Base-by-base conservation (phyloP, 1,284 basidiomycete genomes). In the Ganoderma lucidum region DNA sequence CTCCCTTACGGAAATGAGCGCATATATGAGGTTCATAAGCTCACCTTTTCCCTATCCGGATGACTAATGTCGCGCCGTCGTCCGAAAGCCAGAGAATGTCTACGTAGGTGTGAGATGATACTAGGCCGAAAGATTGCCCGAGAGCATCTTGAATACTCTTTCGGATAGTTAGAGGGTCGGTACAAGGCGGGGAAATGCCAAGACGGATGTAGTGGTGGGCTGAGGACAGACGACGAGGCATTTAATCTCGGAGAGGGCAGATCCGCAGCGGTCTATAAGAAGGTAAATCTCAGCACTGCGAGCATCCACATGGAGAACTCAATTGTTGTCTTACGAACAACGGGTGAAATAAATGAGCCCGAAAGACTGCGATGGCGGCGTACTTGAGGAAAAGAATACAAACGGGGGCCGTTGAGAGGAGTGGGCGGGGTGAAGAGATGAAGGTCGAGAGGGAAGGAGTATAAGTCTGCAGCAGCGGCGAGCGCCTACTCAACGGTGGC, bases 101-200 rank as follows among this genome's bases (percentile, higher is more conserved):
- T 30, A 86, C 65, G 68, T 85, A 84, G 2, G 78, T 81, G 69
- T 79, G 77, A 30, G 85, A 80, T 14, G 74, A 76, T 12, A 81
- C 80, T 59, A 81, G 69, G 10, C 85, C 85, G 70, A 86, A 86
- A 14, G 78, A 78, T 69, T 84, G 83, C 6, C 75, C 56, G 62
- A 86, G 78, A 0, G 83, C 81, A 35, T 84, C 83, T 70, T 86
- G 86, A 23, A 86, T 73, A 6, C 78, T 39, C 68, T 83, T 85
- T 41, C 85, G 75, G 37, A 86, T 71, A 14, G 74, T 76, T 10
- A 86, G 76, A n/a, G 73, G 77, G 28, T 86, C 85, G 1, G 73
- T 60, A 66, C 78, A 79, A 10, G 80, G 71, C 2, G 81, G 82
- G 1, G 71, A 66, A 60, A 85, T 69, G 42, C 77, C 66, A 70